Evolutionary conservation across 352 stramenopile genomes (phyloP).

Genomic region (Phytophthora sp.): DNA sequence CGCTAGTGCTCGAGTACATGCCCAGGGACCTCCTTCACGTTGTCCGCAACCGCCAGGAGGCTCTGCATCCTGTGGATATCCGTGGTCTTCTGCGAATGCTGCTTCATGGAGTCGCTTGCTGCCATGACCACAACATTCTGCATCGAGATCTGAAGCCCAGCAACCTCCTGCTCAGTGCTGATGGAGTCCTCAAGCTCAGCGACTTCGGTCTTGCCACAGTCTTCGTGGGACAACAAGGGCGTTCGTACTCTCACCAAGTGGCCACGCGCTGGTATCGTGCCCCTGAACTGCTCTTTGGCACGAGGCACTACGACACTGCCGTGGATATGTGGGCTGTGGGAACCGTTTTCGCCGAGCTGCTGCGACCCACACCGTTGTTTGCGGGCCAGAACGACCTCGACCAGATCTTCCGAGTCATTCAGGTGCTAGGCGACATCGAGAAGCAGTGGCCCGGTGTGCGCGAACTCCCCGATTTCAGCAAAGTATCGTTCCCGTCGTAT

Average conservation of each 20-base stretch:
- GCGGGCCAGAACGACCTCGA: conserved; percentile 84
- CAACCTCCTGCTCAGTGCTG: conserved; percentile 62
- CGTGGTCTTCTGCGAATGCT: conserved; percentile 73
- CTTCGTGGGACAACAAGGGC: conserved; percentile 40
- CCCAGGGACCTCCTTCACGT: conserved; percentile 65
- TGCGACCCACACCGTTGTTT: conserved; percentile 71
- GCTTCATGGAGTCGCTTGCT: conserved; percentile 65
- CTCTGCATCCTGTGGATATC: conserved; percentile 48
- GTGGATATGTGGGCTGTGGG: conserved; percentile 83
- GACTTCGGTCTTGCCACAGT: conserved; percentile 85
- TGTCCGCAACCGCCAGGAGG: conserved; percentile 43
- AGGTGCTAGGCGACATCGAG: conserved; percentile 66
- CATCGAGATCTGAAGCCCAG: conserved; percentile 81
- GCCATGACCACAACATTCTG: conserved; percentile 66
- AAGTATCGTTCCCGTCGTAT: conserved; percentile 72
- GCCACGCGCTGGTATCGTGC: conserved; percentile 86
- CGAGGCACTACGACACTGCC: conserved; percentile 55
- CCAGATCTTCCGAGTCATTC: conserved; percentile 77
- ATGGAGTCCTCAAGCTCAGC: conserved; percentile 72
- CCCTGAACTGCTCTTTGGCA: conserved; percentile 82
- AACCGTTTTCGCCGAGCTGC: conserved; percentile 68
- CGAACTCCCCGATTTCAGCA: conserved; percentile 68
- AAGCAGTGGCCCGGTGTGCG: conserved; percentile 58
- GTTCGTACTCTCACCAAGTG: conserved; percentile 73
- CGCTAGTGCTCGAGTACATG: conserved; percentile 79